Evolutionary conservation across 2,329 filamentous ascomycete species (phyloP).

Genomic region (Macrophomina phaseolina): DNA sequence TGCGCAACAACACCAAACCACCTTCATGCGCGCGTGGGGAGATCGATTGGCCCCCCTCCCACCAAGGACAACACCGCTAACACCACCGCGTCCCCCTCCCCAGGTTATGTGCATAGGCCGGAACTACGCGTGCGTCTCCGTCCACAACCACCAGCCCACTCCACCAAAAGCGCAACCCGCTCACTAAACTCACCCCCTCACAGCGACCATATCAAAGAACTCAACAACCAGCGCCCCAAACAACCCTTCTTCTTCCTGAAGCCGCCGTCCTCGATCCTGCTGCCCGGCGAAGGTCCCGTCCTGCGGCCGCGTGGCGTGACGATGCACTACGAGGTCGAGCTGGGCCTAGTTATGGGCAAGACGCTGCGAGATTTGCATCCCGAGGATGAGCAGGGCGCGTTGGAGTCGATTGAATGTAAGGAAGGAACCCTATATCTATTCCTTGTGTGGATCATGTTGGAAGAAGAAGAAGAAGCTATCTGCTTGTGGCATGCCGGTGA

Average conservation of each 20-base stretch:
- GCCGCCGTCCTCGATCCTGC: conserved; percentile 83
- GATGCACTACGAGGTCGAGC: conserved; percentile 93
- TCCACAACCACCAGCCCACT: conserved; percentile 14
- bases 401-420: conserved; percentile 80
- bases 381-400: conserved; percentile 74
- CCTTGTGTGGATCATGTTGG: too few species aligned
- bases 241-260: conserved; percentile 99
- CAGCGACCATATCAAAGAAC: conserved; percentile 91
- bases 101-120: conserved; percentile 91
- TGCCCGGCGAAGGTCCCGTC: conserved; percentile 78
- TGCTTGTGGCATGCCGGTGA: too few species aligned
- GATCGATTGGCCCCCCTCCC: not conserved
- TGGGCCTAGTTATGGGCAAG: conserved; percentile 88
- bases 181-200: not conserved
- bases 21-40: not conserved
- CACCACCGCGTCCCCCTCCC: not conserved
- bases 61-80: not conserved
- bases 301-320: conserved; percentile 82
- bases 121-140: conserved; percentile 81
- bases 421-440: not conserved
- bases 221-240: conserved; percentile 85
- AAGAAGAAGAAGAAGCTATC: too few species aligned
- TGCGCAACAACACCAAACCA: not conserved
- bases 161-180: not conserved
- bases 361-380: conserved; percentile 75